Evolutionary conservation across 1,139 yeast genomes (phyloP), one percentile per base, ranked within the genome.

Genomic region (Zhuliangozyma parablackwelliae): DNA sequence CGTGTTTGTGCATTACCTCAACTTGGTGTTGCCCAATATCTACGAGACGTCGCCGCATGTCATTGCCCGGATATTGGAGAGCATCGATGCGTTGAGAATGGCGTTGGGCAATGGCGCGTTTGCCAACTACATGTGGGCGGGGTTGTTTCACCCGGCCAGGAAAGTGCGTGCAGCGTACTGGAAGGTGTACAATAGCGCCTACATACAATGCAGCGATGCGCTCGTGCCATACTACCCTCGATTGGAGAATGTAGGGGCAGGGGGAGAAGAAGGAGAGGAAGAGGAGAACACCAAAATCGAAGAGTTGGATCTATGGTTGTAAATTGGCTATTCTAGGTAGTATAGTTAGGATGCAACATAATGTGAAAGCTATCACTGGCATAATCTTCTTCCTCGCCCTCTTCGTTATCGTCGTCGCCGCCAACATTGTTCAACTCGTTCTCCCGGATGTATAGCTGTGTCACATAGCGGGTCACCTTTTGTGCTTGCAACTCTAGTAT

Each of bases 1-100:
- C 23, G 64, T 69, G 0, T 69, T 70, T 42, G 56, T 86, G 9
- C 96, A 89, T 56, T 73, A 79, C 38, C 61, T 89, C 51, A 87
- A 90, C 53, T 65, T 88, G 35, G 57, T 90, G 13, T 59, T 88
- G 54, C 97, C 97, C 1, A 90, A 89, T 54, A 69, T 92, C 2
- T 89, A 80, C 55, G 97, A 90, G 55, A 86, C 96, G 0, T 88
- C 97, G 0, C 97, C 97, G 0, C 98, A 94, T 59, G 97, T 90
- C 10, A 89, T 90, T 40, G 74, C 69, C 24, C 75, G 97, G 44
- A 80, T 92, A 4, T 49, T 87, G 36, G 97, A 89, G 40, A 86
- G 92, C 40, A 65, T 92, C 24, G 94, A 86, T 42, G 83, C 90
- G 1, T 57, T 89, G 27, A 68, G 94, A 31, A 66, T 75, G 38